These are phyloP conservation scores for Radiomyces spectabilis DNA, from an alignment of 192 early-diverging fungal species.

Conservation along the genomic window DNA sequence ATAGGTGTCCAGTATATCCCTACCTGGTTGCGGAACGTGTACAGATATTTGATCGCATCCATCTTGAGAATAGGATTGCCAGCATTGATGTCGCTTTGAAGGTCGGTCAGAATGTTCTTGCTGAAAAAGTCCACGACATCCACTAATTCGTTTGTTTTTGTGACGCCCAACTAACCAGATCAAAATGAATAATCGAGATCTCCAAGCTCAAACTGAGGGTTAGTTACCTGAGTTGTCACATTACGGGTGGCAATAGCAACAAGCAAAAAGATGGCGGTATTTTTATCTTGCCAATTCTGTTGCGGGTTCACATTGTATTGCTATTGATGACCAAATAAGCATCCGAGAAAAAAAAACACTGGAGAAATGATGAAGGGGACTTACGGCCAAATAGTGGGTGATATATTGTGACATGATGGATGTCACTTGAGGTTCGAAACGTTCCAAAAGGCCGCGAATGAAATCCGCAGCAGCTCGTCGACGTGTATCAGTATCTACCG, in stretches of 20 bases:
- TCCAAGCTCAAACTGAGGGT: not conserved
- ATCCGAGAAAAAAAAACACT: slow-evolving; percentile 12
- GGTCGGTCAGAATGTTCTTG: slow-evolving; percentile 75
- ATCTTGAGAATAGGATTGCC: slow-evolving; percentile 82
- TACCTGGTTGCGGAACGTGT: slow-evolving; percentile 88
- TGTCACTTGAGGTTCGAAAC: slow-evolving; percentile 81
- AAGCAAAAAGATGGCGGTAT: slow-evolving; percentile 90
- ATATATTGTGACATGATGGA: slow-evolving; percentile 75
- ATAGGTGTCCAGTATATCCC: not conserved
- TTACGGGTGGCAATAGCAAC: slow-evolving; percentile 82
- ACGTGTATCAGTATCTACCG: slow-evolving; percentile 88
- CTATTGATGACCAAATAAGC: no score
- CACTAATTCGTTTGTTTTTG: slow-evolving; percentile 76
- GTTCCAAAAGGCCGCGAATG: slow-evolving; percentile 84
- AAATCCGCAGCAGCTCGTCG: slow-evolving; percentile 87
- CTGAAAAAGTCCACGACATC: slow-evolving; percentile 79
- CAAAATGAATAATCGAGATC: not conserved
- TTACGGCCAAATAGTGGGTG: slow-evolving; percentile 50
- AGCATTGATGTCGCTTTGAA: slow-evolving; percentile 62
- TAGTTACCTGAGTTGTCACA: slow-evolving; percentile 57
- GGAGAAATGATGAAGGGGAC: not conserved
- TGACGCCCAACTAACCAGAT: slow-evolving; percentile 64
- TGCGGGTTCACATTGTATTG: slow-evolving; percentile 63
- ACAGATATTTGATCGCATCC: slow-evolving; percentile 91
- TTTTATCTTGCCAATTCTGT: slow-evolving; percentile 88